Percentiles rank a stretch among this genome's conserved stretches.
Conservation (phyloP, 1,284 basidiomycete species). For the Ganoderma lingzhi region DNA sequence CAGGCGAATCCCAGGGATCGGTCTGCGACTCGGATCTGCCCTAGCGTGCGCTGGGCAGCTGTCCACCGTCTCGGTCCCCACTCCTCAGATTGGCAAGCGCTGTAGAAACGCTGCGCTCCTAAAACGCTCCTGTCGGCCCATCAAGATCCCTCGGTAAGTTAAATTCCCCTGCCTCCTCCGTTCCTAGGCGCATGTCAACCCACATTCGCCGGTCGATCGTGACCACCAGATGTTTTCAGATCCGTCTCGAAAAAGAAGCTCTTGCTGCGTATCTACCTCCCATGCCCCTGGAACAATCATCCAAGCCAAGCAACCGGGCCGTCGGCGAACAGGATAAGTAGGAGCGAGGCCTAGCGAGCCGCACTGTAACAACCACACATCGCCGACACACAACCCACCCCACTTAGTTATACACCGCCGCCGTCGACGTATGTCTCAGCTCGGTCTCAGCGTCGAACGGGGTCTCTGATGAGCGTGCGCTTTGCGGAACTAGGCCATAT, state of each 20-base stretch:
- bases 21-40: not conserved
- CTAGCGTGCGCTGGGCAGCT: not conserved
- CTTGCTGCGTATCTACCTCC: not conserved
- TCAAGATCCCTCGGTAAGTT: conserved; percentile 2
- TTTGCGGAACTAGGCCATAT: conserved; percentile 2
- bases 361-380: not conserved
- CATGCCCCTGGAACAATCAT: not conserved
- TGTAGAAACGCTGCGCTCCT: not conserved
- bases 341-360: not conserved
- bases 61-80: not conserved
- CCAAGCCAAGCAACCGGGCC: not conserved
- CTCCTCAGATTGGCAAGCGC: not conserved
- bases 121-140: conserved; percentile 3
- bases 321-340: not conserved
- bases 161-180: not conserved
- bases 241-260: not conserved
- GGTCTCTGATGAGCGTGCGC: not conserved
- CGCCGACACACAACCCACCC: not conserved
- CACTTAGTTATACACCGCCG: not conserved
- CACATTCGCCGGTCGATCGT: not conserved
- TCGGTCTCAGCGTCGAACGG: not conserved
- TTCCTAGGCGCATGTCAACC: not conserved
- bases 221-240: not conserved
- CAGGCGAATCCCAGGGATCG: not conserved
- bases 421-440: not conserved